A percentile compares a stretch with the other conserved stretches of the same genome.
These are phyloP conservation scores for Batkoa obscura DNA, from an alignment of 371 early-diverging fungal species.

Conservation along the genomic window DNA sequence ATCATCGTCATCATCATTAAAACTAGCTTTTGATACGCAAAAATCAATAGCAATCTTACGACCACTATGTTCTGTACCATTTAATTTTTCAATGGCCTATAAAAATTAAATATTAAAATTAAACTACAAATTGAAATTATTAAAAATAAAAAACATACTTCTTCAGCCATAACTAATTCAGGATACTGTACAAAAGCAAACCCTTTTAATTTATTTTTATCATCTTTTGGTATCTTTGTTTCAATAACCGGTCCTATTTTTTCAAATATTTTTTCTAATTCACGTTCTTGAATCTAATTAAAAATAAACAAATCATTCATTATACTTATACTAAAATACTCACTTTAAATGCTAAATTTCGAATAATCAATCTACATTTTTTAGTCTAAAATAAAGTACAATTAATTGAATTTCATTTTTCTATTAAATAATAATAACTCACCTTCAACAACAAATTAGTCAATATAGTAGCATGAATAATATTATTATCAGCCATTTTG, in stretches of 20 bases:
- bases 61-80: conserved; percentile 45
- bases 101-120: too few relatives aligned
- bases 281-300: conserved; percentile 28
- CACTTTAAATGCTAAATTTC: conserved; percentile 71
- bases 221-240: conserved; percentile 50
- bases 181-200: conserved; percentile 79
- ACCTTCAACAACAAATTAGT: not conserved
- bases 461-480: conserved; percentile 10
- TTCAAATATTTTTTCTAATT: conserved; percentile 31
- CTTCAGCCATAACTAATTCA: conserved; percentile 36
- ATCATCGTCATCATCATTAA: conserved; percentile 11
- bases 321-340: not conserved
- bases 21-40: conserved; percentile 59
- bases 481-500: not conserved
- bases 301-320: too few relatives aligned
- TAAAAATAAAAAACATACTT: conserved; percentile 10
- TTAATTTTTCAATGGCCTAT: conserved; percentile 49
- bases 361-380: conserved; percentile 62
- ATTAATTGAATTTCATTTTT: conserved; percentile 9
- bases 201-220: conserved; percentile 47
- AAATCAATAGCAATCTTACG: conserved; percentile 69
- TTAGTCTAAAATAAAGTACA: conserved; percentile 12
- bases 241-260: conserved; percentile 37
- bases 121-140: not conserved
- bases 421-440: conserved; percentile 8